These are phyloP conservation scores for Penicillium paxilli DNA, from an alignment of 495 filamentous ascomycete genomes.

Conservation along the genomic window DNA sequence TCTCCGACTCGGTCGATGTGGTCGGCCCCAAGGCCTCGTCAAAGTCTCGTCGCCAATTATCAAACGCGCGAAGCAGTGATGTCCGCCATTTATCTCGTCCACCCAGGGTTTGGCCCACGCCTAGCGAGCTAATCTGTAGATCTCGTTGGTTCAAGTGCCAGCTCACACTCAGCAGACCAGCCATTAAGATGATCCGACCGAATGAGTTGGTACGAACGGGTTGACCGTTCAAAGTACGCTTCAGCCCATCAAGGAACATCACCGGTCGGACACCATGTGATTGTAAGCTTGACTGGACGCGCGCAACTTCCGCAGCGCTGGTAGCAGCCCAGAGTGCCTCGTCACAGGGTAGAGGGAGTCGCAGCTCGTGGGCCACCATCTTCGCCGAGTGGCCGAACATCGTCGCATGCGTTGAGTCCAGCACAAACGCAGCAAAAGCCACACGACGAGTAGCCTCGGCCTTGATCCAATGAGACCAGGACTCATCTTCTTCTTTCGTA, in stretches of 20 bases:
- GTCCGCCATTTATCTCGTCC: constrained; percentile 92
- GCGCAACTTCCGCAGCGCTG: constrained; percentile 81
- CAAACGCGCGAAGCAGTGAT: constrained; percentile 83
- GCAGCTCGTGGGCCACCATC: constrained; percentile 96
- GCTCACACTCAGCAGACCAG: constrained; percentile 86
- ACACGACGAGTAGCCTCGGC: constrained; percentile 87
- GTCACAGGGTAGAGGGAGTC: constrained; percentile 88
- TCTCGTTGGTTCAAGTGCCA: constrained; percentile 99
- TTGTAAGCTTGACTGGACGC: constrained; percentile 79
- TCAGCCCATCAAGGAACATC: constrained; percentile 89
- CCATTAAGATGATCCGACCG: constrained; percentile 94
- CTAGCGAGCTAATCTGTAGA: constrained; percentile 87
- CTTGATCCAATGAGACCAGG: constrained; percentile 96
- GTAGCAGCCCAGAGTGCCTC: constrained; percentile 93
- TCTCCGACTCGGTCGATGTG: constrained; percentile 53
- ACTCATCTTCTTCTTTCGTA: constrained; percentile 81
- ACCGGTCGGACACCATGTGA: constrained; percentile 83
- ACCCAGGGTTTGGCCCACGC: constrained; percentile 75
- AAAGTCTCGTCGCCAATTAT: constrained; percentile 93
- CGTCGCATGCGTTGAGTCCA: constrained; percentile 94
- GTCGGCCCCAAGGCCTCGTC: constrained; percentile 73
- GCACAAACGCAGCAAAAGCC: constrained; percentile 92
- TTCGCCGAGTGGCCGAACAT: constrained; percentile 98
- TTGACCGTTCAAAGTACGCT: constrained; percentile 83
- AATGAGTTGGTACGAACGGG: constrained; percentile 91